A percentile compares a stretch with the other conserved stretches of the same genome.
Conservation (phyloP, 2,329 filamentous ascomycete genomes). For the Zasmidium angulare region DNA sequence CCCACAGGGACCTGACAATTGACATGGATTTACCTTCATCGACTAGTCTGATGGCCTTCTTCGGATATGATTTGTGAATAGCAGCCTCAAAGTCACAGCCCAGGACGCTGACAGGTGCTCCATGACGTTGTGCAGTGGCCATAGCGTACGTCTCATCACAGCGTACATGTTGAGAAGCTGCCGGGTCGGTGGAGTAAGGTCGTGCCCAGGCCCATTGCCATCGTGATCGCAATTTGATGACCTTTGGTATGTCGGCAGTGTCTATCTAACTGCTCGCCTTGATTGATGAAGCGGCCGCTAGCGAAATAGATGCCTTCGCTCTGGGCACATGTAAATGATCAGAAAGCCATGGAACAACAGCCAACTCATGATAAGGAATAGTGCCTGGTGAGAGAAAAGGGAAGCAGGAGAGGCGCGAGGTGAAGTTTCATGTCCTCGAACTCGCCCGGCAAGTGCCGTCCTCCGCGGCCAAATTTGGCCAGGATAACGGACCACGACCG, state of each 20-base stretch:
- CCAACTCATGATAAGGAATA: slow-evolving; percentile 93
- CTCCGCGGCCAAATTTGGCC: slow-evolving; percentile 18
- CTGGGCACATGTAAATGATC: slow-evolving; percentile 93
- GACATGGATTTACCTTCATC: background rate
- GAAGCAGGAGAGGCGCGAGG: slow-evolving; percentile 19
- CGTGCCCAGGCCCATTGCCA: too few species aligned
- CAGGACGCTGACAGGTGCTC: too few species aligned
- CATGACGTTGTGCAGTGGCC: too few species aligned
- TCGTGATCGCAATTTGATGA: background rate
- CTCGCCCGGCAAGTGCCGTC: slow-evolving; percentile 11
- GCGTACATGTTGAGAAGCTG: too few species aligned
- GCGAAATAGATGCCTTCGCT: slow-evolving; percentile 83
- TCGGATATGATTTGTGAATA: too few species aligned
- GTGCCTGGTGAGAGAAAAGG: slow-evolving; percentile 57
- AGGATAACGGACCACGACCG: background rate
- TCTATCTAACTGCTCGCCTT: slow-evolving; percentile 97
- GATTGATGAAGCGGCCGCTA: slow-evolving; percentile 79
- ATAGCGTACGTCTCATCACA: too few species aligned
- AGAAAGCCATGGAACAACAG: slow-evolving; percentile 68
- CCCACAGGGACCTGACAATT: background rate
- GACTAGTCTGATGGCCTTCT: too few species aligned
- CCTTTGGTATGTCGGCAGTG: slow-evolving; percentile 69
- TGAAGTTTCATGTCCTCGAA: slow-evolving; percentile 11
- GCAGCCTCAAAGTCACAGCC: too few species aligned
- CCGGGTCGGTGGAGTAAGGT: too few species aligned